These are phyloP conservation scores for Curvularia spicifera DNA, from an alignment of 2,329 filamentous ascomycete species.

Conservation along the genomic window DNA sequence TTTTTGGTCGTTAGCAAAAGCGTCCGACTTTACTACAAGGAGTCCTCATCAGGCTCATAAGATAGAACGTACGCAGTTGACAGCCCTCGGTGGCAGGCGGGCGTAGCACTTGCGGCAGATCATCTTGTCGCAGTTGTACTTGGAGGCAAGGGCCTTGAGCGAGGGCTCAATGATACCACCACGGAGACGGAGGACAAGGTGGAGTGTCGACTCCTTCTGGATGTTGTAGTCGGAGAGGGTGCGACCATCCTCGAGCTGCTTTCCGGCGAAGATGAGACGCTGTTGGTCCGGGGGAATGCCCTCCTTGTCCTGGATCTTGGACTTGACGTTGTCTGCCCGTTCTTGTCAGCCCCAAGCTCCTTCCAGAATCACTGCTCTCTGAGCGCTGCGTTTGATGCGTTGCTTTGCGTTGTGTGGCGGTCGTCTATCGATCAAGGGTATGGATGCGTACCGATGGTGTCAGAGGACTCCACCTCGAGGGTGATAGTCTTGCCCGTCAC, in stretches of 20 bases:
- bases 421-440: conserved; percentile 21
- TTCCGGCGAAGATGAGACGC: conserved; percentile 97
- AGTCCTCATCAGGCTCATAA: not conserved
- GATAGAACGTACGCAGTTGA: conserved; percentile 75
- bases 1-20: conserved; percentile 25
- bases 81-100: conserved; percentile 95
- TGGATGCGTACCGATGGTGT: conserved; percentile 73
- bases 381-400: conserved; percentile 16
- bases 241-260: conserved; percentile 98
- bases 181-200: conserved; percentile 97
- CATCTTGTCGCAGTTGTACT: conserved; percentile 99
- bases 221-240: conserved; percentile 99
- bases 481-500: conserved; percentile 99
- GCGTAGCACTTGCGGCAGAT: conserved; percentile 99
- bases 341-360: conserved; percentile 28
- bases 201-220: conserved; percentile 99
- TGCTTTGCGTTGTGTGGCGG: conserved; percentile 20
- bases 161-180: conserved; percentile 98
- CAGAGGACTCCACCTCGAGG: conserved; percentile 79
- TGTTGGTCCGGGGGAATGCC: conserved; percentile 98
- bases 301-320: conserved; percentile 99
- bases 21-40: not conserved
- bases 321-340: conserved; percentile 89
- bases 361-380: conserved; percentile 4
- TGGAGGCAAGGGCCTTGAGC: conserved; percentile 96